Conservation (phyloP, 352 stramenopile genomes). For the Thalassiosira ordinaria region DNA sequence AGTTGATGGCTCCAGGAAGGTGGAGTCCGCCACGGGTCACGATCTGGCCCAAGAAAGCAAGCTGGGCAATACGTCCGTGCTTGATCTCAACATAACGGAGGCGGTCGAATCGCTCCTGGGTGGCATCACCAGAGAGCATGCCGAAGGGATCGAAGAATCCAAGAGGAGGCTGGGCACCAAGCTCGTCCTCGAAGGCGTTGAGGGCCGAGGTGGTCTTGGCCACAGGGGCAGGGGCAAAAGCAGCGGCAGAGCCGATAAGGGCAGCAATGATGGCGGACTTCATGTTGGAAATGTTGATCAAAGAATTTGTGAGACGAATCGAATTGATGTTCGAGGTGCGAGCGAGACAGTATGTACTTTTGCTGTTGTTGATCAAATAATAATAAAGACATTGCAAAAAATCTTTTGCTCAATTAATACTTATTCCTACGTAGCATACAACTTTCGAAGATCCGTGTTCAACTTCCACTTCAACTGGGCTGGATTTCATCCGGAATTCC, state of each 20-base stretch:
- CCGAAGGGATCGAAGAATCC: conserved; percentile 8
- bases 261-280: not conserved
- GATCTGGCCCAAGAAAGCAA: conserved; percentile 8
- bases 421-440: too few relatives aligned
- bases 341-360: too few relatives aligned
- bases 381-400: too few relatives aligned
- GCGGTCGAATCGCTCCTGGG: conserved; percentile 6
- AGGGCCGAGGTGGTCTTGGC: not conserved
- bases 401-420: too few relatives aligned
- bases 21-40: conserved; percentile 1
- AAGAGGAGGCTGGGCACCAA: conserved; percentile 1
- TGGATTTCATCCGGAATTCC: too few relatives aligned
- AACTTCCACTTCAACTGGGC: too few relatives aligned
- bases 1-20: conserved; percentile 2
- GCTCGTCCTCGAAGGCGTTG: conserved; percentile 6
- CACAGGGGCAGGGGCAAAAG: not conserved
- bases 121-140: conserved; percentile 1
- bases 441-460: too few relatives aligned
- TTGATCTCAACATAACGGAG: conserved; percentile 10
- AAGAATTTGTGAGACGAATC: not conserved
- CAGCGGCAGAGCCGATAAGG: conserved; percentile 8
- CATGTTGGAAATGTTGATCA: not conserved
- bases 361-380: too few relatives aligned
- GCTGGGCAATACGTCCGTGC: conserved; percentile 6
- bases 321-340: too few relatives aligned